Conservation (phyloP, 257 asterid genomes). For the Solanum pennellii region DNA sequence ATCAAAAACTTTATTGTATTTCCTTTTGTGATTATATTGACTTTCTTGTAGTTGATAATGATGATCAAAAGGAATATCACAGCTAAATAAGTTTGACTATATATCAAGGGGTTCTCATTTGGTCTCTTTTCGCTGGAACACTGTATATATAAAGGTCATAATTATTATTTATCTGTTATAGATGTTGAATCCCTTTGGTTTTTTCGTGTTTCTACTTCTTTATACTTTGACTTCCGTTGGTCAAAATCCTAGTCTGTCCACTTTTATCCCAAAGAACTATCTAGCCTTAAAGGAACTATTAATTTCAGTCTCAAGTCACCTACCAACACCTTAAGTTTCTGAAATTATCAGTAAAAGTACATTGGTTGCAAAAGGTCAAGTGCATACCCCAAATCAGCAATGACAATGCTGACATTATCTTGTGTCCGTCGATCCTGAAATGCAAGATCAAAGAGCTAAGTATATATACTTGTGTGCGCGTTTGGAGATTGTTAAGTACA, state of each 20-base stretch:
- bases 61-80: not conserved
- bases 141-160: not conserved
- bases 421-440: slow-evolving; percentile 64
- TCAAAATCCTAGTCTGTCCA: not conserved
- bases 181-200: not conserved
- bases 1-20: not conserved
- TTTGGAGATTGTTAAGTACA: not conserved
- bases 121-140: not conserved
- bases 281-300: not conserved
- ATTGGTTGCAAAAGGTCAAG: not conserved
- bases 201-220: not conserved
- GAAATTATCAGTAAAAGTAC: not conserved
- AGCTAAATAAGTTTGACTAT: not conserved
- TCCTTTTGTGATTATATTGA: not conserved
- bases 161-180: not conserved
- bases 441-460: not conserved
- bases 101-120: not conserved
- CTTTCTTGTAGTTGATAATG: not conserved
- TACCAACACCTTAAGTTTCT: not conserved
- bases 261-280: not conserved
- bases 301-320: not conserved
- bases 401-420: slow-evolving; percentile 82
- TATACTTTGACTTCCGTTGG: not conserved
- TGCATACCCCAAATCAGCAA: slow-evolving; percentile 91
- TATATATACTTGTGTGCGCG: not conserved